phyloP scores from a whole-genome alignment of 495 filamentous ascomycete genomes.

The Neurospora sp. region DNA sequence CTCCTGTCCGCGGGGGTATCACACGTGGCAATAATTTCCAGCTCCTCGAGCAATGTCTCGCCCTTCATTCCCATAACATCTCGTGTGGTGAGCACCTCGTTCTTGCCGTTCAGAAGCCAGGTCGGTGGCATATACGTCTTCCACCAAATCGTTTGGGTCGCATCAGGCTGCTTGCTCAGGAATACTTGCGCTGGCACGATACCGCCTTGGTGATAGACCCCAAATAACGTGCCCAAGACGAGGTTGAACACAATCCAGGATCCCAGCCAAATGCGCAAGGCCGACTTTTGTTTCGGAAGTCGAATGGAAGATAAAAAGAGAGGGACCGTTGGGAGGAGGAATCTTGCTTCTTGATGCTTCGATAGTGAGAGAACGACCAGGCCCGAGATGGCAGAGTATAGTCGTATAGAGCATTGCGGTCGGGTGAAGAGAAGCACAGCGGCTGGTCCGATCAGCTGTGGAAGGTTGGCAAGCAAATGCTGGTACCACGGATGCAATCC shows the following conservation, averaged over 20 bases:
- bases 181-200: constrained; percentile 73
- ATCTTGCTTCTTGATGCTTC: constrained; percentile 90
- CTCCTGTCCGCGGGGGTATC: constrained; percentile 39
- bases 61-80: constrained; percentile 78
- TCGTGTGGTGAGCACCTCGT: constrained; percentile 52
- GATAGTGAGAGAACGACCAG: constrained; percentile 71
- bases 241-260: constrained; percentile 80
- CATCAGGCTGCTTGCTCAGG: constrained; percentile 45
- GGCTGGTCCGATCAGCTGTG: constrained; percentile 84
- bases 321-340: constrained; percentile 79
- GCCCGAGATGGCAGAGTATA: constrained; percentile 73
- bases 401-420: constrained; percentile 45
- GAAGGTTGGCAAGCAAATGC: constrained; percentile 75
- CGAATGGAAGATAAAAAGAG: constrained; percentile 77
- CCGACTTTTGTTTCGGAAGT: constrained; percentile 47
- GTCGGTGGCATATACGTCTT: constrained; percentile 92
- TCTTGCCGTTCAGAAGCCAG: constrained; percentile 78
- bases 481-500: constrained; percentile 89
- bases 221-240: constrained; percentile 72
- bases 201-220: constrained; percentile 88
- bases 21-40: constrained; percentile 51
- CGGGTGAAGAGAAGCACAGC: constrained; percentile 55
- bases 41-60: constrained; percentile 45
- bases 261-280: constrained; percentile 46
- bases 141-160: constrained; percentile 84